A percentile compares a stretch with the other conserved stretches of the same genome.
Conservation (phyloP, 78 protist species). For the slime mould (Dictyostelium discoideum) region DNA sequence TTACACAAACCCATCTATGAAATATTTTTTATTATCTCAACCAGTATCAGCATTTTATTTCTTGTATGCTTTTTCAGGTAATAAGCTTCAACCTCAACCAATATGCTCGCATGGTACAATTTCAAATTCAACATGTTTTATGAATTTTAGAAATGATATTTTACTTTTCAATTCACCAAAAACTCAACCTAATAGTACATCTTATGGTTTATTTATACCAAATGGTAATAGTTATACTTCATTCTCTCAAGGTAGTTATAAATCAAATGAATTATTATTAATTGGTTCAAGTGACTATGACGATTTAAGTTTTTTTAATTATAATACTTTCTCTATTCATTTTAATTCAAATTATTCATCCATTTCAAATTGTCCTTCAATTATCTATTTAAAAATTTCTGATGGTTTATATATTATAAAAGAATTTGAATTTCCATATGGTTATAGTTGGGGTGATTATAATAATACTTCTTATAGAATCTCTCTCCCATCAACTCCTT, state of each 20-base stretch:
- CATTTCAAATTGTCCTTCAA: background rate
- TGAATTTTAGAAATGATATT: background rate
- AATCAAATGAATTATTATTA: background rate
- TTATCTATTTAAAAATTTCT: background rate
- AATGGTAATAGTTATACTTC: background rate
- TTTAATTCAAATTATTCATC: background rate
- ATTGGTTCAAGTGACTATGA: background rate
- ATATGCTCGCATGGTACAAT: background rate
- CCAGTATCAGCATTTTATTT: background rate
- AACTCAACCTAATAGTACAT: background rate
- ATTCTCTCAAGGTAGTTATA: background rate
- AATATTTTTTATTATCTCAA: background rate
- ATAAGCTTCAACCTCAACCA: background rate
- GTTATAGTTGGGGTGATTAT: background rate
- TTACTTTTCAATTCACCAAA: background rate
- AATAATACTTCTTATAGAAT: background rate
- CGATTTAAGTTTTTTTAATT: background rate
- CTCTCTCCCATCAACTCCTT: background rate
- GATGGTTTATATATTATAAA: background rate
- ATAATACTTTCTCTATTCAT: background rate
- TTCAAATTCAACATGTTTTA: background rate
- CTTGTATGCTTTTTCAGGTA: background rate
- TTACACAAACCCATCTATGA: background rate
- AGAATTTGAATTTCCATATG: background rate
- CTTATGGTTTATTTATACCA: background rate